These are phyloP conservation scores for Colletotrichum sp. DNA, from an alignment of 2,329 filamentous ascomycete species.

Conservation along the genomic window DNA sequence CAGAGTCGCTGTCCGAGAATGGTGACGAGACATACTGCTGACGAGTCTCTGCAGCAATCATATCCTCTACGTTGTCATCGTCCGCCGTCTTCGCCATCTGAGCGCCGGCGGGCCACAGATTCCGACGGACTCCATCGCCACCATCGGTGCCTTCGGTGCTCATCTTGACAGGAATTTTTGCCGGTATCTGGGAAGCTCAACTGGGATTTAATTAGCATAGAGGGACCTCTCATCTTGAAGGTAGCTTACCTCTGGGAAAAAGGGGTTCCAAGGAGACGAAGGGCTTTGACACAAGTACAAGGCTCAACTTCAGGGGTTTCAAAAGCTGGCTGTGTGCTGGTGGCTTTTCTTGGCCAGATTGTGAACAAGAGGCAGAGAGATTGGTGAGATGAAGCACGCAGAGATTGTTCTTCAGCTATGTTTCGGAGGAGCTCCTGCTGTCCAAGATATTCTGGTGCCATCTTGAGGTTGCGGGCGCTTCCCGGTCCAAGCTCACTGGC, in stretches of 20 bases:
- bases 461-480: not conserved
- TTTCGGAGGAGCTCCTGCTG: not conserved
- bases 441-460: not conserved
- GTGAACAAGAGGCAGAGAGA: not conserved
- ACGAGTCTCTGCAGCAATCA: not conserved
- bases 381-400: not conserved
- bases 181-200: not conserved
- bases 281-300: not conserved
- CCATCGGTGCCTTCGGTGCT: not conserved
- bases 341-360: not conserved
- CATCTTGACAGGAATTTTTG: not conserved
- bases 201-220: not conserved
- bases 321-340: not conserved
- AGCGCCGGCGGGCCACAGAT: not conserved
- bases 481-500: not conserved
- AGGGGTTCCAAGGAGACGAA: not conserved
- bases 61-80: not conserved
- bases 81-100: not conserved
- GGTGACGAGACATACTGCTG: not conserved
- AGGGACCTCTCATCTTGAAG: not conserved
- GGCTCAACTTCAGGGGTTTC: not conserved
- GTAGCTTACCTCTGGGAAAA: not conserved
- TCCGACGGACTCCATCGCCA: not conserved
- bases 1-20: not conserved
- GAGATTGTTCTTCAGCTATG: not conserved